Conservation (phyloP, 305 asterid genomes). For the Euphrasia arctica region DNA sequence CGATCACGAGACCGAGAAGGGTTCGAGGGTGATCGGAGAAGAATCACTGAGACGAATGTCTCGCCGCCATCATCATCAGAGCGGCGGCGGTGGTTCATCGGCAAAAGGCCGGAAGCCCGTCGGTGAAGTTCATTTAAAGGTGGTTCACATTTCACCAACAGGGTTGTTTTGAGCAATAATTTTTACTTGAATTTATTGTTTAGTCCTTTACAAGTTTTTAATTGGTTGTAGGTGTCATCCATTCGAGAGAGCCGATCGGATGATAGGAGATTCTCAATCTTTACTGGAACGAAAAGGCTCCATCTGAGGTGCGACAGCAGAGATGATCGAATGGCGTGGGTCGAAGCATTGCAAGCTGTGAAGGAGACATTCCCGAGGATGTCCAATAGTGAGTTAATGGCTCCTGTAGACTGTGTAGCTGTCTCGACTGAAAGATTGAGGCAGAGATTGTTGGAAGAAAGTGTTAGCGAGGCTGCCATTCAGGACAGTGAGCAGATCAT, state of each 20-base stretch:
- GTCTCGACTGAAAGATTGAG: slow-evolving; percentile 81
- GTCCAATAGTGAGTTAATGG: slow-evolving; percentile 95
- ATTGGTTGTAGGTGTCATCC: slow-evolving; percentile 72
- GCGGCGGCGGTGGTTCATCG: slow-evolving; percentile 29
- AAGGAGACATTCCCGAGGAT: slow-evolving; percentile 96
- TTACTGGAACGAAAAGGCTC: slow-evolving; percentile 93
- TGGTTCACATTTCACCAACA: slow-evolving; percentile 21
- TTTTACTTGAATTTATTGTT: background rate
- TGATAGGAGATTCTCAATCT: slow-evolving; percentile 90
- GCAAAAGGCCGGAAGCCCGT: slow-evolving; percentile 54
- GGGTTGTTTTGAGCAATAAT: slow-evolving; percentile 5
- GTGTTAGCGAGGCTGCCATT: slow-evolving; percentile 62
- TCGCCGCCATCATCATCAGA: slow-evolving; percentile 38
- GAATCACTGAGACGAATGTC: slow-evolving; percentile 63
- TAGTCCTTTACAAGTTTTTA: slow-evolving; percentile 9
- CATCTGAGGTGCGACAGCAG: slow-evolving; percentile 90
- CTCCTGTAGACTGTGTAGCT: slow-evolving; percentile 57
- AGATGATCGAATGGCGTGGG: slow-evolving; percentile 86
- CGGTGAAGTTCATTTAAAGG: slow-evolving; percentile 99
- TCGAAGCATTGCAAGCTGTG: slow-evolving; percentile 91
- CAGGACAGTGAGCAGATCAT: slow-evolving; percentile 85
- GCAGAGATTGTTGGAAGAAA: slow-evolving; percentile 78
- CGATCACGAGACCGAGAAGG: slow-evolving; percentile 64
- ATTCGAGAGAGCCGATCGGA: slow-evolving; percentile 90
- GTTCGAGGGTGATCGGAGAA: slow-evolving; percentile 82